Base-by-base conservation (phyloP, 192 early-diverging fungal species). In the Entomortierella beljakovae region DNA sequence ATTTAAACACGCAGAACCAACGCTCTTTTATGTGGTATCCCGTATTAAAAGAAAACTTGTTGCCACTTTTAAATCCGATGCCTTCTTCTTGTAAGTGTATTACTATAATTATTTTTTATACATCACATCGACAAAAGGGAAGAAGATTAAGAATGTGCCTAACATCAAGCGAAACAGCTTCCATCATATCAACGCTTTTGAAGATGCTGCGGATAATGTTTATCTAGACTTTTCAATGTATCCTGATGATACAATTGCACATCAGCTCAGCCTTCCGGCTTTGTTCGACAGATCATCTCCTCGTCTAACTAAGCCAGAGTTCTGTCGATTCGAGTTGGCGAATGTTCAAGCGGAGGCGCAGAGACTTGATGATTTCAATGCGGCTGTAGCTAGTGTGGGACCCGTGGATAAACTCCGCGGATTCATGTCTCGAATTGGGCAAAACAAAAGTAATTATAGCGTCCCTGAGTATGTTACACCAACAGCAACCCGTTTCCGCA, bases 181-280 rank as follows among this genome's bases (percentile, higher is more conserved):
- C 79, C 89, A 94, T 66, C 91, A 94, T 64, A 84, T 92, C 67
- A 92, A 92, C 56, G 92, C 92, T 0, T 89, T 88, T 59, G 92
- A 94, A 59, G 77, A 88, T 57, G 88, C 84, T 0, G 82, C 84
- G 0, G 87, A 90, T 64, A 88, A 88, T 65, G 80, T 92, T 0
- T 81, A 81, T 38, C 71, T 92, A 16, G 92, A 94, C 61, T 81
- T 92, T 65, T 81, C 86, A 5, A 80, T 88, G 32, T 94, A 94
- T 50, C 59, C 80, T 1, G 87, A 92, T 64, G 88, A 88, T 37
- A 80, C 81, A 0, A 82, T 94, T 18, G 68, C 87, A 35, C 82
- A 89, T n/a, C 87, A 88, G 25, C 70, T 94, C 48, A 82, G 79
- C 18, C 80, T 90, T 40, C 82, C 85, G 26, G 50, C 81, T 11